phyloP scores from a whole-genome alignment of 1,284 basidiomycete species.

The Meripilus lineatus region DNA sequence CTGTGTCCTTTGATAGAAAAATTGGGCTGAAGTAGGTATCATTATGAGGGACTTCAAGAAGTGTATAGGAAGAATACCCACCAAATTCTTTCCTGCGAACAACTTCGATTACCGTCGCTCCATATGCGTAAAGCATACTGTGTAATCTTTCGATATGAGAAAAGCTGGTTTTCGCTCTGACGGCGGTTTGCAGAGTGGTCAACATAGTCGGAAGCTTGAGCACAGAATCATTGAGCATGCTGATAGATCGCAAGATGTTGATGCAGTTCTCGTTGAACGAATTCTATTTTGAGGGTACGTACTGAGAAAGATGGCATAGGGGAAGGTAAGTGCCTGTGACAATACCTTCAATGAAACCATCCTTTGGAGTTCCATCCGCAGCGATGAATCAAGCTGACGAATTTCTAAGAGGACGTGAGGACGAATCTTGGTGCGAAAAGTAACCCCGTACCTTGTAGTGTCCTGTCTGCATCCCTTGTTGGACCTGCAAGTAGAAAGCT shows the following conservation, averaged over 20 bases:
- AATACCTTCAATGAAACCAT: slow-evolving; percentile 58
- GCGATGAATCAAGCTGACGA: slow-evolving; percentile 51
- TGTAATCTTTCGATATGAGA: slow-evolving; percentile 87
- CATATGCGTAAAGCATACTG: slow-evolving; percentile 90
- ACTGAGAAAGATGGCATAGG: too few species aligned
- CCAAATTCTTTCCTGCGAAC: slow-evolving; percentile 87
- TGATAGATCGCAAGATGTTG: slow-evolving; percentile 63
- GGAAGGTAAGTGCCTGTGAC: not conserved
- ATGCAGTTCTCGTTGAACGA: slow-evolving; percentile 71
- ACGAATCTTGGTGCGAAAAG: not conserved
- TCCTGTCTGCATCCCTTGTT: not conserved
- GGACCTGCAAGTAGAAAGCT: too few species aligned
- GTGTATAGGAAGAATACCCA: slow-evolving; percentile 27
- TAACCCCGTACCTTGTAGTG: slow-evolving; percentile 44
- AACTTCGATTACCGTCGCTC: slow-evolving; percentile 88
- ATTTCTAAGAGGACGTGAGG: slow-evolving; percentile 41
- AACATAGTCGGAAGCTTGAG: slow-evolving; percentile 64
- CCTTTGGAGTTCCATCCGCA: slow-evolving; percentile 55
- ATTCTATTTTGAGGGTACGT: slow-evolving; percentile 50
- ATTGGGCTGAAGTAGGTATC: slow-evolving; percentile 44
- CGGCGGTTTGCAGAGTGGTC: slow-evolving; percentile 59
- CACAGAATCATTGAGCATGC: slow-evolving; percentile 70
- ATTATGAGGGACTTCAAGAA: not conserved
- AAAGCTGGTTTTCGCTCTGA: slow-evolving; percentile 79
- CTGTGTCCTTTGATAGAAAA: slow-evolving; percentile 76